Evolutionary conservation across 345 rosid genomes (phyloP).

Genomic region (Aethionema arabicum): DNA sequence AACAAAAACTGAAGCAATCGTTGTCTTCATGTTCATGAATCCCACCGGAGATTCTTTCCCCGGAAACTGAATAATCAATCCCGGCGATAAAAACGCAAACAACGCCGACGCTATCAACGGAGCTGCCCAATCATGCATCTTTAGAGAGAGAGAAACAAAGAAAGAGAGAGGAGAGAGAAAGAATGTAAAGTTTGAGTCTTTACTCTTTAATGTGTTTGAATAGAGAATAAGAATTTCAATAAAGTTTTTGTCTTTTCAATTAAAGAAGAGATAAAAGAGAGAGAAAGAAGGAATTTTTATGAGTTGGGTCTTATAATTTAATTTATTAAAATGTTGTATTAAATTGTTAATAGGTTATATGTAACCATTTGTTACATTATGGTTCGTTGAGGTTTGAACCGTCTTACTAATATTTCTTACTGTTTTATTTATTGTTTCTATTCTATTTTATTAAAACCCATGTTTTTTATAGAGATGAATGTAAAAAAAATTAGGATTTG

Average conservation of each 20-base stretch:
- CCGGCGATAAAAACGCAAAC: slow-evolving; percentile 79
- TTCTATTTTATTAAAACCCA: too few species aligned
- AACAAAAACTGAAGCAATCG: slow-evolving; percentile 67
- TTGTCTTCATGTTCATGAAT: slow-evolving; percentile 86
- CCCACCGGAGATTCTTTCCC: slow-evolving; percentile 66
- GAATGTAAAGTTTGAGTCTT: slow-evolving; percentile 30
- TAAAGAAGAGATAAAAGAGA: slow-evolving; percentile 25
- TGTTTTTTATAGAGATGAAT: too few species aligned
- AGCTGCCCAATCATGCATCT: slow-evolving; percentile 89
- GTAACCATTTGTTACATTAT: too few species aligned
- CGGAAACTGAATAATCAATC: slow-evolving; percentile 68
- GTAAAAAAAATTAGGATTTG: too few species aligned
- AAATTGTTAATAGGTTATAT: too few species aligned
- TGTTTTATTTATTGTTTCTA: too few species aligned
- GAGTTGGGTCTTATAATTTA: too few species aligned
- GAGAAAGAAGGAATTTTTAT: slow-evolving; percentile 16
- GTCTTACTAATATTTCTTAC: too few species aligned
- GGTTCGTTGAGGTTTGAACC: too few species aligned
- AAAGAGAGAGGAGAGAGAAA: slow-evolving; percentile 14
- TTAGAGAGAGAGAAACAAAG: slow-evolving; percentile 19
- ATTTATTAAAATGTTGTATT: too few species aligned
- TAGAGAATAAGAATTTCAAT: slow-evolving; percentile 26
- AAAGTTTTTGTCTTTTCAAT: slow-evolving; percentile 25
- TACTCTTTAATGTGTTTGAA: slow-evolving; percentile 11
- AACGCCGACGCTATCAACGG: slow-evolving; percentile 87